phyloP scores from a whole-genome alignment of 495 filamentous ascomycete genomes.

The Choiromyces venosus region DNA sequence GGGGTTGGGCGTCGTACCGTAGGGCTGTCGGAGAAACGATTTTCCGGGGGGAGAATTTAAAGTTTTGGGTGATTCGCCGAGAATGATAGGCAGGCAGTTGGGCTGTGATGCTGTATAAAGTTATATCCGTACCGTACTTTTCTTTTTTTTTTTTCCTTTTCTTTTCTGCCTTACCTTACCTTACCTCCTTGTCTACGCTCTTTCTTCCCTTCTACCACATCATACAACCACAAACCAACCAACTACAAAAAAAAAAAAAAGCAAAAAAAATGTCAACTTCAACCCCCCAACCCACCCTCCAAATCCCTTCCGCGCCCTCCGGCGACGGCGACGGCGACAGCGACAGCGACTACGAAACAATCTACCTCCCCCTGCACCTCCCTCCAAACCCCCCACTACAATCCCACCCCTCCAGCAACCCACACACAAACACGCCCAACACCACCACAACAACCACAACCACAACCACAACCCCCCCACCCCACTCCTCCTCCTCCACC shows the following conservation, averaged over 20 bases:
- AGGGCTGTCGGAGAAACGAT: background rate
- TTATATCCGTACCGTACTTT: too few species aligned
- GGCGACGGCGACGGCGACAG: too few species aligned
- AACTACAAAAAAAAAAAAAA: too few species aligned
- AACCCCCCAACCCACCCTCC: background rate
- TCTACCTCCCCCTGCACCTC: background rate
- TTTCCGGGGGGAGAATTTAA: background rate
- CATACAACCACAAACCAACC: constrained; percentile 14
- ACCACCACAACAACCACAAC: constrained; percentile 27
- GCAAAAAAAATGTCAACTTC: background rate
- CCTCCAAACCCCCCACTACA: background rate
- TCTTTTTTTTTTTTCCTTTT: background rate
- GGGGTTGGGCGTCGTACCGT: background rate
- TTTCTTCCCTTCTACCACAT: constrained; percentile 10
- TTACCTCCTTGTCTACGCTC: background rate
- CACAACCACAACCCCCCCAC: constrained; percentile 24
- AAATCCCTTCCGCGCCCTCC: background rate
- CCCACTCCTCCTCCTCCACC: constrained; percentile 19
- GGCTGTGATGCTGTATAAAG: too few species aligned
- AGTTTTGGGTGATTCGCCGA: too few species aligned
- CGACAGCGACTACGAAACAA: background rate
- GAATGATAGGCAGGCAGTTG: too few species aligned
- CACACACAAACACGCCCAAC: constrained; percentile 18
- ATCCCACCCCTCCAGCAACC: constrained; percentile 11
- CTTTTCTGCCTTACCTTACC: background rate